Conservation (phyloP, 2,329 filamentous ascomycete genomes). For the Chrysosporium keratinophilum region DNA sequence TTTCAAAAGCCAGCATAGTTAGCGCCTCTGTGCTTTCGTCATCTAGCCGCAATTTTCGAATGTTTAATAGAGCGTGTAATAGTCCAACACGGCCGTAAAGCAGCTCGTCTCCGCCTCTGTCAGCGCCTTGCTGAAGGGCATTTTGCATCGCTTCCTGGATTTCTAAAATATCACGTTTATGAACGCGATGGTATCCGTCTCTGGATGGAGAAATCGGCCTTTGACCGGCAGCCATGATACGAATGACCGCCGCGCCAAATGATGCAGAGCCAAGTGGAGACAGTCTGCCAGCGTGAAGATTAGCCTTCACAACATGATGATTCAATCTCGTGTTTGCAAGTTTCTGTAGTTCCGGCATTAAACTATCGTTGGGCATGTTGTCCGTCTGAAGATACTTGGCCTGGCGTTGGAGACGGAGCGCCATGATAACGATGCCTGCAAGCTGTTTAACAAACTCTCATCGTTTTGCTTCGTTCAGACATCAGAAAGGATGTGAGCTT, state of each 20-base stretch:
- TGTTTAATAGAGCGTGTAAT: constrained; percentile 29
- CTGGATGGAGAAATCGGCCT: constrained; percentile 2
- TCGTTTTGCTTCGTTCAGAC: background rate
- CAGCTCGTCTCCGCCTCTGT: constrained; percentile 31
- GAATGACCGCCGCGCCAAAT: constrained; percentile 23
- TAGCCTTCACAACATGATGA: constrained; percentile 13
- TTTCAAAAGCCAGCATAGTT: constrained; percentile 19
- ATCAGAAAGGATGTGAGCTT: constrained; percentile 6
- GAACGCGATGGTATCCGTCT: constrained; percentile 17
- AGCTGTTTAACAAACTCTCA: background rate
- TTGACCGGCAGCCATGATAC: constrained; percentile 20
- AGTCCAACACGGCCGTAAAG: constrained; percentile 33
- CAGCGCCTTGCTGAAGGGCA: constrained; percentile 24
- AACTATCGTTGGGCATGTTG: constrained; percentile 2
- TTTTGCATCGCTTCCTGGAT: constrained; percentile 23
- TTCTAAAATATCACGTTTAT: constrained; percentile 23
- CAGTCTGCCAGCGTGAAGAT: constrained; percentile 17
- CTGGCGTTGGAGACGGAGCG: constrained; percentile 32
- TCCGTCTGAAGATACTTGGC: constrained; percentile 20
- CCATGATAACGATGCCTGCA: constrained; percentile 30
- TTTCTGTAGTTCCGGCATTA: constrained; percentile 21
- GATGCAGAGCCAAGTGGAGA: constrained; percentile 28
- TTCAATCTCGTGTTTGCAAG: constrained; percentile 23
- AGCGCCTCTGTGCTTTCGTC: constrained; percentile 18
- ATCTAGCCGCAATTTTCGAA: constrained; percentile 23